A percentile compares a stretch with the other conserved stretches of the same genome.
phyloP scores from a whole-genome alignment of 176 grass and related monocot genomes.

The Avena sativa region DNA sequence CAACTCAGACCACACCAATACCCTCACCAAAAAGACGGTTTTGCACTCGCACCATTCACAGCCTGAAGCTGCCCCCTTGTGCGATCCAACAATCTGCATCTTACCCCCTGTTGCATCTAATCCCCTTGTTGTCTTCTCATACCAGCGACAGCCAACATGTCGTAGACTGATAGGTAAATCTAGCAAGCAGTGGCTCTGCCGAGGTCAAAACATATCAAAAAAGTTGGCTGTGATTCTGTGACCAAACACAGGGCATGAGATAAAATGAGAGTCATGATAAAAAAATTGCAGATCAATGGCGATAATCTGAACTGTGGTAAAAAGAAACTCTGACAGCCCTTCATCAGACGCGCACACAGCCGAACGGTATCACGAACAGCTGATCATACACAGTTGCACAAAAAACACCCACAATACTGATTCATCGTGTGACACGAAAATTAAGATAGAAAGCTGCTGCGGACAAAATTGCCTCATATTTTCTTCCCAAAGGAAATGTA shows the following conservation, averaged over 20 bases:
- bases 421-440: background rate
- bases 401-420: background rate
- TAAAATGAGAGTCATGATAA: no score
- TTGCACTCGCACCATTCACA: no score
- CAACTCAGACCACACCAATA: no score
- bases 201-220: background rate
- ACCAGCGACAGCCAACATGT: background rate
- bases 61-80: no score
- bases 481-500: slow-evolving; percentile 31
- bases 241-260: background rate
- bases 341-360: background rate
- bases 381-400: background rate
- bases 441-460: background rate
- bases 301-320: background rate
- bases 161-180: background rate
- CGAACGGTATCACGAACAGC: background rate
- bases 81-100: background rate
- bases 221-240: background rate
- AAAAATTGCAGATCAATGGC: background rate
- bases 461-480: background rate
- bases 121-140: no score
- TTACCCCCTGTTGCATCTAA: no score
- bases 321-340: background rate
- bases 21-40: no score
- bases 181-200: background rate